Evolutionary conservation across 169 alveolate species (phyloP).

Genomic region (Eimeria necatrix): DNA sequence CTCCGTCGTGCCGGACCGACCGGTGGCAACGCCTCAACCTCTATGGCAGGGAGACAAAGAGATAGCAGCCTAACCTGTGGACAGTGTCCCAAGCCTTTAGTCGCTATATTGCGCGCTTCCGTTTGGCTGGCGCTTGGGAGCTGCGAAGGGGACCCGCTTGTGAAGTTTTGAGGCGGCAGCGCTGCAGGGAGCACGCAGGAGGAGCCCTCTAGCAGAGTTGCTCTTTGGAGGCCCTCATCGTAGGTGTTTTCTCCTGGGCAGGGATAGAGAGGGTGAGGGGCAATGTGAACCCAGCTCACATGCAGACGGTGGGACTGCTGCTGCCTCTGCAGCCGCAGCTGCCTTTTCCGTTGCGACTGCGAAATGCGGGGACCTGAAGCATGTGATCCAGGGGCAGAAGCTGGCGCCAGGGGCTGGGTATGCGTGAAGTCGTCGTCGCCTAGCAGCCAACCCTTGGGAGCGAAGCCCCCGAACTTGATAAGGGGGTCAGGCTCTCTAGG

Average conservation of each 20-base stretch:
- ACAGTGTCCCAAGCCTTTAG: constrained; percentile 5
- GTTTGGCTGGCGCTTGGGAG: neutral
- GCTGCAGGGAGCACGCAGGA: neutral
- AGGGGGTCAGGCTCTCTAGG: constrained; percentile 36
- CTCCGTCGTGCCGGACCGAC: too few species aligned
- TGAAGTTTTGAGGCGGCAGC: neutral
- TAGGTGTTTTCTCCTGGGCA: neutral
- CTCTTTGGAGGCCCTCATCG: constrained; percentile 53
- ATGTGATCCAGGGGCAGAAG: neutral
- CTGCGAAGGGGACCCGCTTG: too few species aligned
- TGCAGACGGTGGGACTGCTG: constrained; percentile 54
- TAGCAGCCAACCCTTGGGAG: constrained; percentile 66
- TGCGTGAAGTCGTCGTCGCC: constrained; percentile 31
- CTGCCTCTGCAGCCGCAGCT: constrained; percentile 69
- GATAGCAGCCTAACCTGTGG: constrained; percentile 41
- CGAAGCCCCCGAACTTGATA: constrained; percentile 27
- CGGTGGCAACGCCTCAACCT: neutral
- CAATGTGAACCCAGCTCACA: constrained; percentile 36
- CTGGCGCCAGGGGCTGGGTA: neutral
- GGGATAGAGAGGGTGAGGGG: constrained; percentile 53
- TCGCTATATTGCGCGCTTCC: neutral
- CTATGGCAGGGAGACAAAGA: constrained; percentile 45
- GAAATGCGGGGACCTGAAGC: constrained; percentile 34
- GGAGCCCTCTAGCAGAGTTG: constrained; percentile 3
- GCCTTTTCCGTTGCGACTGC: constrained; percentile 68